Percentiles rank a stretch among this genome's conserved stretches.
Evolutionary conservation across 345 rosid genomes (phyloP).

Genomic region (Eutrema japonicum): DNA sequence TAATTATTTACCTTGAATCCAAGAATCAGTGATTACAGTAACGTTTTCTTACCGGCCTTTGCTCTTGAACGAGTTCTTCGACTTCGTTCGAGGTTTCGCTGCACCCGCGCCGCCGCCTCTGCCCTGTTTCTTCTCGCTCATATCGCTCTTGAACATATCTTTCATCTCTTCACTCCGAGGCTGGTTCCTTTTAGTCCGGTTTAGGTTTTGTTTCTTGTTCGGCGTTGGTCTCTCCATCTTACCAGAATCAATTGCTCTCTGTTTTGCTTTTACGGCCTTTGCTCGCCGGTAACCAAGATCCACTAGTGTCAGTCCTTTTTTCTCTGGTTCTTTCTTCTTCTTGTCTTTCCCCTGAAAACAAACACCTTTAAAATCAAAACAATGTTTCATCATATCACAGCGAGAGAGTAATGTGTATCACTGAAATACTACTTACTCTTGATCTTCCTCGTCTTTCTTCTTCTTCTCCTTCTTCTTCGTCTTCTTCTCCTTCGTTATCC

Average conservation of each 20-base stretch:
- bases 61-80: constrained; percentile 87
- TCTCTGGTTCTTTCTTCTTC: constrained; percentile 61
- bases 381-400: background rate
- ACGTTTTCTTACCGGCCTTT: constrained; percentile 68
- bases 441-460: constrained; percentile 33
- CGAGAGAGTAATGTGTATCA: background rate
- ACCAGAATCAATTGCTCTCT: constrained; percentile 73
- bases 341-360: constrained; percentile 49
- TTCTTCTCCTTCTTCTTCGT: constrained; percentile 62
- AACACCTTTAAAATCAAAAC: constrained; percentile 11
- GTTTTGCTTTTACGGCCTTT: constrained; percentile 80
- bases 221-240: constrained; percentile 56
- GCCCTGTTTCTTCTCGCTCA: constrained; percentile 71
- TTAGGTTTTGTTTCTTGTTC: constrained; percentile 55
- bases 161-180: constrained; percentile 79
- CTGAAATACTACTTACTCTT: constrained; percentile 51
- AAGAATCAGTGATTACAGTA: constrained; percentile 1
- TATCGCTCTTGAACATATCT: constrained; percentile 81
- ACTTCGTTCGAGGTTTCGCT: constrained; percentile 51
- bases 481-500: constrained; percentile 55
- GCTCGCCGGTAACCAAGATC: constrained; percentile 86
- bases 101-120: constrained; percentile 47
- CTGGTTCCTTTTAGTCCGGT: constrained; percentile 51
- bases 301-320: constrained; percentile 67
- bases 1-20: constrained; percentile 1